Evolutionary conservation across 1,284 basidiomycete genomes (phyloP).

Genomic region (Leccinum fallax): DNA sequence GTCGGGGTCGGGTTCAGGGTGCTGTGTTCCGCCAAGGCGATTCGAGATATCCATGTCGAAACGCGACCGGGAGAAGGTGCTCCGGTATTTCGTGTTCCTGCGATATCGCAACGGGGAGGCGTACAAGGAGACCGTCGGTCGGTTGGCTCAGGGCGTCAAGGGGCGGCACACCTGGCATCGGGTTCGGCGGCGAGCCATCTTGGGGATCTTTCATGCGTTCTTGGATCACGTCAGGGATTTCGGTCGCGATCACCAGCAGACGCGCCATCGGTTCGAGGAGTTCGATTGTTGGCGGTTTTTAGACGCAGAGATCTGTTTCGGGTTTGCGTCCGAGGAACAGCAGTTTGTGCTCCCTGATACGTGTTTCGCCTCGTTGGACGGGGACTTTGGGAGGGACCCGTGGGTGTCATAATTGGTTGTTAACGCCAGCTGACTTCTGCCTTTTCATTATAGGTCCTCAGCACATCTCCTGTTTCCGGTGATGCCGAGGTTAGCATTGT

Average conservation of each 20-base stretch:
- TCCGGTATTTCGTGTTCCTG: slow-evolving; percentile 54
- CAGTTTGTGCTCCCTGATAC: slow-evolving; percentile 40
- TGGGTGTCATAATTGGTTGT: slow-evolving; percentile 12
- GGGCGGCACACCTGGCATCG: slow-evolving; percentile 32
- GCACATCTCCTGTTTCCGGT: slow-evolving; percentile 56
- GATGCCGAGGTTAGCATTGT: slow-evolving; percentile 51
- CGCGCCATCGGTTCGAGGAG: slow-evolving; percentile 18
- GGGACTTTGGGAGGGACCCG: slow-evolving; percentile 32
- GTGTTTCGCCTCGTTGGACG: slow-evolving; percentile 40
- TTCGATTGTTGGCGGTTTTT: slow-evolving; percentile 35
- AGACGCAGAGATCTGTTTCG: slow-evolving; percentile 39
- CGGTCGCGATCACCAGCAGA: neutral
- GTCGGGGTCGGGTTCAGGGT: neutral
- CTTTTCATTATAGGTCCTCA: slow-evolving; percentile 38
- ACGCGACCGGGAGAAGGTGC: slow-evolving; percentile 39
- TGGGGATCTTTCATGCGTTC: slow-evolving; percentile 34
- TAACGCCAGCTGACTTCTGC: neutral
- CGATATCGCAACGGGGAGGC: slow-evolving; percentile 55
- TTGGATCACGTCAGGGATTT: neutral
- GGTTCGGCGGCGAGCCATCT: slow-evolving; percentile 32
- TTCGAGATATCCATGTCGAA: slow-evolving; percentile 37
- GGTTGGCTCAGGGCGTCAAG: slow-evolving; percentile 20
- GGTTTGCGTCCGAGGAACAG: slow-evolving; percentile 37
- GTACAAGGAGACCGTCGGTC: slow-evolving; percentile 40
- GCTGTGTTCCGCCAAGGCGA: slow-evolving; percentile 5